Base-by-base conservation (phyloP, 164 flowering plant genomes). In the Aristolochia californica region DNA sequence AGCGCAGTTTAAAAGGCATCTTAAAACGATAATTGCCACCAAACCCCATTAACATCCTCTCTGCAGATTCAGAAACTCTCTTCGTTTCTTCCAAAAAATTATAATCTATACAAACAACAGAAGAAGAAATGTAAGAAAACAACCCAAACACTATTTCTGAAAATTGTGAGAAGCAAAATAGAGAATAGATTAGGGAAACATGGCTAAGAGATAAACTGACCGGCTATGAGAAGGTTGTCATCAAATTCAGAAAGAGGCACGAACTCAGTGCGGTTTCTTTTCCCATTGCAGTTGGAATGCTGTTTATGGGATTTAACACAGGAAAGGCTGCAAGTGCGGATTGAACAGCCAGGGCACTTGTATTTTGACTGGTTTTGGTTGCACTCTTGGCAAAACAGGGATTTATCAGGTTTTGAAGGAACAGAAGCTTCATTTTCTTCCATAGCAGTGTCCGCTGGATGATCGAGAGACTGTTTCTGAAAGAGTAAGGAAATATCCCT, bases 61-160 rank as follows among this genome's bases (percentile, higher is more conserved):
- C 71, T 9, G 95, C 89, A 61, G 89, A 81, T 50, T 86, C 95
- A 48, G 87, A 80, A 5, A 77, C 75, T 70, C 84, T 75, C 74
- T 86, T 88, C 50, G 79, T 69, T 53, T 86, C 89, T 77, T 88
- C 89, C 2, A 88, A 79, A 71, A 88, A 67, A 63, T 78, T 70
- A 63, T 83, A 87, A 63, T 87, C 91, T 87, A 58, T 4, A 16
- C 47, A 69, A 15, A 17, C n/a, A 57, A 45, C 53, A 58, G 5
- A 51, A 45, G n/a, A 57, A 5, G 21, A 43, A 40, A 48, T 4
- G 24, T 4, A 1, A 45, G 15, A 14, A 18, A 23, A 16, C 28
- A 53, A 28, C 30, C 30, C 30, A 28, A 28, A 34, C 10, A 34
- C 11, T n/a, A 34, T 34, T 34, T 34, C 40, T 34, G 10, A 34